These are phyloP conservation scores for Eimeria tenella DNA, from an alignment of 169 alveolate genomes.

Conservation along the genomic window DNA sequence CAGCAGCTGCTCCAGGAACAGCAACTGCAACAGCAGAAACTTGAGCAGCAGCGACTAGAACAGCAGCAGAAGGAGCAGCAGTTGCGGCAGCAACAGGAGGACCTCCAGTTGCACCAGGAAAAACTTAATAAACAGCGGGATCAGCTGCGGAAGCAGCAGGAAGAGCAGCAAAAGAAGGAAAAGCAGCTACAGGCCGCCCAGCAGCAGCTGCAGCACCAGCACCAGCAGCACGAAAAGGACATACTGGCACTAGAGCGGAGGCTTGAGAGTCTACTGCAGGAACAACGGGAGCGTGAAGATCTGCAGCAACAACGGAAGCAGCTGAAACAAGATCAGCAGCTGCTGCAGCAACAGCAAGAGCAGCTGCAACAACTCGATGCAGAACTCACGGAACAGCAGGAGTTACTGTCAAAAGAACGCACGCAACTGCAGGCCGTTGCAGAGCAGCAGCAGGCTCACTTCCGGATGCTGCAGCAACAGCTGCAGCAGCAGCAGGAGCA, in stretches of 20 bases:
- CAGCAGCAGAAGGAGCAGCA: constrained; percentile 27
- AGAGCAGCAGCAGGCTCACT: constrained; percentile 61
- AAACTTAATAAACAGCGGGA: constrained; percentile 45
- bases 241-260: constrained; percentile 9
- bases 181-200: constrained; percentile 18
- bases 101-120: constrained; percentile 42
- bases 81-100: constrained; percentile 10
- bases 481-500: constrained; percentile 71
- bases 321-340: constrained; percentile 4
- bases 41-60: neutral
- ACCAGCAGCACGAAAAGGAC: constrained; percentile 48
- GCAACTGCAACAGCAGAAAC: constrained; percentile 36
- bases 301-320: constrained; percentile 18
- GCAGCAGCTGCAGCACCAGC: constrained; percentile 64
- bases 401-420: constrained; percentile 49
- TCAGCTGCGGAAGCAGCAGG: constrained; percentile 33
- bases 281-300: constrained; percentile 4
- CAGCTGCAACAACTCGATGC: constrained; percentile 58
- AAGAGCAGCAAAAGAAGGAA: constrained; percentile 49
- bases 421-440: constrained; percentile 64
- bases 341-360: constrained; percentile 23
- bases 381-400: constrained; percentile 49
- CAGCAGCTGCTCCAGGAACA: constrained; percentile 21
- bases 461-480: constrained; percentile 61
- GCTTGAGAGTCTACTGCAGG: neutral